These are phyloP conservation scores for Prosopis cineraria DNA, from an alignment of 306 rosid genomes.

Conservation along the genomic window DNA sequence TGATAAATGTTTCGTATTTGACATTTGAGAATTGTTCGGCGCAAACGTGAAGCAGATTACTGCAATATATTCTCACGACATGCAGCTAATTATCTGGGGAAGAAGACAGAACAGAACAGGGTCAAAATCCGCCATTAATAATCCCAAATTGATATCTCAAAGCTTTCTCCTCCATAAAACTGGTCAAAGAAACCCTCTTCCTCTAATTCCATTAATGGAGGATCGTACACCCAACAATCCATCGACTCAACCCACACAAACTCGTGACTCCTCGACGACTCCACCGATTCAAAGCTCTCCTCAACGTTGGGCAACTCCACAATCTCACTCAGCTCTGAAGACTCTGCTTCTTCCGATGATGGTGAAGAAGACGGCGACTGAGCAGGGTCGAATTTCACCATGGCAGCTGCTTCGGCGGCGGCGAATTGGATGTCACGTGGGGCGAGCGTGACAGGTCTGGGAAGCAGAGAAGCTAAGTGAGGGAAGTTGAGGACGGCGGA, in stretches of 20 bases:
- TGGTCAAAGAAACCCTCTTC: conserved; percentile 6
- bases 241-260: conserved; percentile 34
- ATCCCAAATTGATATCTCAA: conserved; percentile 27
- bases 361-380: neutral
- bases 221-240: conserved; percentile 44
- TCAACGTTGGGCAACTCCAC: conserved; percentile 56
- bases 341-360: conserved; percentile 18
- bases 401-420: conserved; percentile 48
- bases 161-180: conserved; percentile 14
- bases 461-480: conserved; percentile 47
- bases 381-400: conserved; percentile 43
- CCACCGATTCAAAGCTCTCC: conserved; percentile 38
- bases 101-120: neutral
- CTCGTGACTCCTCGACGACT: conserved; percentile 18
- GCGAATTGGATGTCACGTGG: conserved; percentile 56
- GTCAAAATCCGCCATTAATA: neutral
- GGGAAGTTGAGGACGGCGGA: conserved; percentile 79
- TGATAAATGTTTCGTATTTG: no score
- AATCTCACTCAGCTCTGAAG: conserved; percentile 48
- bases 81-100: no score
- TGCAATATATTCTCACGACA: no score
- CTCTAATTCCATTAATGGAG: neutral
- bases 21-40: no score
- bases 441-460: conserved; percentile 53
- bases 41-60: neutral